A percentile compares a stretch with the other conserved stretches of the same genome.
phyloP scores from a whole-genome alignment of 805 yeast genomes.

The Spathaspora gorwiae region DNA sequence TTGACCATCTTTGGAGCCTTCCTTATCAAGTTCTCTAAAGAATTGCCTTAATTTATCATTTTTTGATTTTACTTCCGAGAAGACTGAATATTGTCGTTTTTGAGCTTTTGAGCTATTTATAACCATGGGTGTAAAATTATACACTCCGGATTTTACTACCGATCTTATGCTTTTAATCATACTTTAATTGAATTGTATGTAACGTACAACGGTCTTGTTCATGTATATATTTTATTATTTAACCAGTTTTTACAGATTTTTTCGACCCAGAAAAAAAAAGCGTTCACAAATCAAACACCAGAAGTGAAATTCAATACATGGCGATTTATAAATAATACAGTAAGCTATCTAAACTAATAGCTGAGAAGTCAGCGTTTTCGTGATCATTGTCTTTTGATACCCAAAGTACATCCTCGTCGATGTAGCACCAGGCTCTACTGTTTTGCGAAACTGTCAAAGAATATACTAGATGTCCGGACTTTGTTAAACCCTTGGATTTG shows the following conservation, averaged over 20 bases:
- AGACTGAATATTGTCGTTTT: background rate
- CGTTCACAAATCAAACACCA: no score
- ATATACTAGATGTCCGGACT: constrained; percentile 43
- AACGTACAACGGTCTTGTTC: no score
- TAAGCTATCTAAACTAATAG: constrained; percentile 35
- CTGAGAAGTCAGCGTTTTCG: constrained; percentile 10
- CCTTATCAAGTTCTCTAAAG: constrained; percentile 31
- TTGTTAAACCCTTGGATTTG: constrained; percentile 10
- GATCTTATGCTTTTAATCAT: no score
- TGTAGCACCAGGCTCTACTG: constrained; percentile 40
- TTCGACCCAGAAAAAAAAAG: no score
- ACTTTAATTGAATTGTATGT: no score
- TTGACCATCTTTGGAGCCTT: constrained; percentile 25
- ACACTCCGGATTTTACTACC: no score
- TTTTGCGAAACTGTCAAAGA: constrained; percentile 14
- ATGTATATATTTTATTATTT: no score
- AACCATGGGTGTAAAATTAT: no score
- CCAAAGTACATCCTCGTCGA: constrained; percentile 67
- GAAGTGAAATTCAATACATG: background rate
- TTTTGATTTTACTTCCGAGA: background rate
- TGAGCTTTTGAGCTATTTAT: background rate
- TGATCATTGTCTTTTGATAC: constrained; percentile 12
- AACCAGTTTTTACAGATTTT: no score
- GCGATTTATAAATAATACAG: background rate
- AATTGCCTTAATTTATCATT: constrained; percentile 11